Evolutionary conservation across 495 filamentous ascomycete genomes (phyloP).

Genomic region (Cercophora newfieldiana): DNA sequence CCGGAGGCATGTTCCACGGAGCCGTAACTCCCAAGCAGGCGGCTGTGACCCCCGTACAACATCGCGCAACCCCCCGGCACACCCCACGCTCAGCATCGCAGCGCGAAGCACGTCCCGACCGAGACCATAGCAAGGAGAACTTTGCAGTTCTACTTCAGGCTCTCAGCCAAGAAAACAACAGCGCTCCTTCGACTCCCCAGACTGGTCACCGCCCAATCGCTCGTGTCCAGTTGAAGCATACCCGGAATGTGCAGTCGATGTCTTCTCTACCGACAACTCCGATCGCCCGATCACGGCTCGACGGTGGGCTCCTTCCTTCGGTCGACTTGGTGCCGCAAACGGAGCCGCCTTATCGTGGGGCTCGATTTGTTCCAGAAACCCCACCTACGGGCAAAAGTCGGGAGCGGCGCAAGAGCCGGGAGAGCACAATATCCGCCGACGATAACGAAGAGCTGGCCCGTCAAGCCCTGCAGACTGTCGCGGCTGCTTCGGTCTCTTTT

Average conservation of each 20-base stretch:
- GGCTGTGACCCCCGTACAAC: constrained; percentile 50
- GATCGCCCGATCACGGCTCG: constrained; percentile 45
- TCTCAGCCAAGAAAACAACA: constrained; percentile 70
- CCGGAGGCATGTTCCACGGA: constrained; percentile 55
- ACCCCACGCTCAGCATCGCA: constrained; percentile 48
- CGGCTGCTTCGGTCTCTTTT: constrained; percentile 37
- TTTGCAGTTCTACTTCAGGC: constrained; percentile 78
- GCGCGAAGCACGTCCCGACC: constrained; percentile 39
- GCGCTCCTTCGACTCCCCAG: constrained; percentile 63
- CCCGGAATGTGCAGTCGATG: constrained; percentile 69
- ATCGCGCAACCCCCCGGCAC: constrained; percentile 46
- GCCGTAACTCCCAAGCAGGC: constrained; percentile 54
- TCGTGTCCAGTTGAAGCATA: constrained; percentile 57
- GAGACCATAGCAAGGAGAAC: constrained; percentile 46
- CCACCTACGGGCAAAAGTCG: constrained; percentile 22
- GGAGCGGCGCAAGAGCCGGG: constrained; percentile 62
- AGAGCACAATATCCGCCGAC: constrained; percentile 86
- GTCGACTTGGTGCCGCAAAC: constrained; percentile 58
- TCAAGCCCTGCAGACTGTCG: constrained; percentile 57
- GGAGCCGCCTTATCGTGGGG: constrained; percentile 46
- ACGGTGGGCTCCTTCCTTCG: constrained; percentile 52
- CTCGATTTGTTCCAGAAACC: constrained; percentile 34
- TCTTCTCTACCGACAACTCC: constrained; percentile 84
- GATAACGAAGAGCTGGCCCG: constrained; percentile 65
- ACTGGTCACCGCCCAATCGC: constrained; percentile 41